These are phyloP conservation scores for Colletotrichum horii DNA, from an alignment of 2,329 filamentous ascomycete genomes.

Conservation along the genomic window DNA sequence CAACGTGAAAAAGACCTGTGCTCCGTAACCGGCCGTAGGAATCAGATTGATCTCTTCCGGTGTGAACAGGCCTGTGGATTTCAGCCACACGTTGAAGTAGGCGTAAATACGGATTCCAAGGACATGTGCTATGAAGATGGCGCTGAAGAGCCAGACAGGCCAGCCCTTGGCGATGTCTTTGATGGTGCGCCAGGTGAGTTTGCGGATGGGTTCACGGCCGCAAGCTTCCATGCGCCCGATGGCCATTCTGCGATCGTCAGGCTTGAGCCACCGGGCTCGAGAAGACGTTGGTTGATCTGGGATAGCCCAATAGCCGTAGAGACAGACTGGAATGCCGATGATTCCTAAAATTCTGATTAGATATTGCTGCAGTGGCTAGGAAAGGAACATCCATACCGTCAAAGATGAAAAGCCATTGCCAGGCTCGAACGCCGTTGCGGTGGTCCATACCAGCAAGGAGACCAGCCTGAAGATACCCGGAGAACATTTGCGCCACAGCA, in stretches of 20 bases:
- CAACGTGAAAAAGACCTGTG: constrained; percentile 54
- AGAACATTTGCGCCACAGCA: constrained; percentile 45
- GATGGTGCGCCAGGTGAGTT: constrained; percentile 31
- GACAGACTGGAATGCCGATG: constrained; percentile 34
- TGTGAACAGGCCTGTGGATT: constrained; percentile 31
- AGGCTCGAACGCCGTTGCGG: constrained; percentile 39
- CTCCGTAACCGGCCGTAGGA: constrained; percentile 22
- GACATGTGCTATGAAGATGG: constrained; percentile 35
- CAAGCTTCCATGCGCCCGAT: constrained; percentile 32
- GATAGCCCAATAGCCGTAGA: constrained; percentile 36
- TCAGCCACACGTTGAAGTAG: constrained; percentile 40
- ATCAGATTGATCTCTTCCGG: constrained; percentile 26
- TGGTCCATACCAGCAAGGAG: constrained; percentile 45
- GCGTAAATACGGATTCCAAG: constrained; percentile 40
- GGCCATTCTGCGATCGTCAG: constrained; percentile 30
- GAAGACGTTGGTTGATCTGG: constrained; percentile 35
- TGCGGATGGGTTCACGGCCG: constrained; percentile 34
- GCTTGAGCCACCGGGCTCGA: constrained; percentile 32
- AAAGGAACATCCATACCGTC: constrained; percentile 32
- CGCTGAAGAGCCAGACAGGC: constrained; percentile 37
- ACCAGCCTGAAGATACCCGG: constrained; percentile 47
- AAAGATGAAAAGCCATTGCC: constrained; percentile 53
- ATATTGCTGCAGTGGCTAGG: background rate
- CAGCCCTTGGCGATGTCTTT: constrained; percentile 32
- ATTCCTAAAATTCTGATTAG: constrained; percentile 6